These are phyloP conservation scores for Volvox carteri DNA, from an alignment of 163 green algal species.

Conservation along the genomic window DNA sequence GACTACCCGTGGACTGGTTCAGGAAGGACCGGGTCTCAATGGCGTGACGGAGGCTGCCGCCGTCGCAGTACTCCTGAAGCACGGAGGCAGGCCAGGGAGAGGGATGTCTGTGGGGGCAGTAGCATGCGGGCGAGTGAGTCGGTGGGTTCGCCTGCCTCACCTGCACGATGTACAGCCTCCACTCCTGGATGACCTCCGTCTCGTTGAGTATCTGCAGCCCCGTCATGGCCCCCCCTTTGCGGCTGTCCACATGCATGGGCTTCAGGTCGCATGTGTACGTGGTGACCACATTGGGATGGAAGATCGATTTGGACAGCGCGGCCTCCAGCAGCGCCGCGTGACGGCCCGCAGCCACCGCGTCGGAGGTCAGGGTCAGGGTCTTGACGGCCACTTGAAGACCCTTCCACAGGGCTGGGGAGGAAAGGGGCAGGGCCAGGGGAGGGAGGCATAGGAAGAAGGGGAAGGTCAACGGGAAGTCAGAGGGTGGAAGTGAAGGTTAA, in stretches of 20 bases:
- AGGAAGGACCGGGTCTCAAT: constrained; percentile 54
- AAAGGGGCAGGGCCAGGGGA: background rate
- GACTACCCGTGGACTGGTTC: constrained; percentile 11
- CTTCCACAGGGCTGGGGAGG: constrained; percentile 50
- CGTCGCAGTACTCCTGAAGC: constrained; percentile 56
- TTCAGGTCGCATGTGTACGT: constrained; percentile 60
- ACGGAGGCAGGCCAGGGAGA: background rate
- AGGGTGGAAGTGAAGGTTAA: too few species aligned
- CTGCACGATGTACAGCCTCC: constrained; percentile 59
- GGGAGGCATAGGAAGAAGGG: background rate
- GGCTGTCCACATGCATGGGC: constrained; percentile 55
- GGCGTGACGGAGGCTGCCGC: constrained; percentile 45
- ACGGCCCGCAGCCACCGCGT: constrained; percentile 35
- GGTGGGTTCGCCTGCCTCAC: too few species aligned
- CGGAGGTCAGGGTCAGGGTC: constrained; percentile 47
- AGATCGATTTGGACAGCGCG: constrained; percentile 54
- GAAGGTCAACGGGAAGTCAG: background rate
- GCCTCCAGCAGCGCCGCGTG: constrained; percentile 57
- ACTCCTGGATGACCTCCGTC: constrained; percentile 56
- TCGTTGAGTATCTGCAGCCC: constrained; percentile 53
- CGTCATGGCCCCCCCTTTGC: constrained; percentile 40
- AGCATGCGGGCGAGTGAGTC: too few species aligned
- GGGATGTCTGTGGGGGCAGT: too few species aligned
- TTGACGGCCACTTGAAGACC: constrained; percentile 54
- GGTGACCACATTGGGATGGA: constrained; percentile 54